Base-by-base conservation (phyloP, 2,329 filamentous ascomycete species). In the Fusarium udum region DNA sequence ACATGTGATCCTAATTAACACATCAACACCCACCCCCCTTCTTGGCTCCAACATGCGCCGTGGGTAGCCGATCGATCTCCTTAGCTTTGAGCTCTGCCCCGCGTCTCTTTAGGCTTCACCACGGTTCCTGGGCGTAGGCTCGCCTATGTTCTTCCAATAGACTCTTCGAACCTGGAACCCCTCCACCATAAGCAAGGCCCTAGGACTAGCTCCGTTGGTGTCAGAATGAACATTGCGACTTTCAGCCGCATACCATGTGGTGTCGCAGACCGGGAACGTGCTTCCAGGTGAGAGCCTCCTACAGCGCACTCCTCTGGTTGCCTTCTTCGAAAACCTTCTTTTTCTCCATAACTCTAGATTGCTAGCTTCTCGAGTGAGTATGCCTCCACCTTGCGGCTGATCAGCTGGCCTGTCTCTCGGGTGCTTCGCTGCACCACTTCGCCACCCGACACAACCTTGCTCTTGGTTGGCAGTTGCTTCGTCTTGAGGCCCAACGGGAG, bases 291-390 rank as follows among this genome's bases (percentile, higher is more conserved):
- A 58, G 51, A 53, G 49, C 39, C 49, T 45, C 46, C 37, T n/a
- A 63, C 74, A 73, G 59, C 60, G 63, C 31, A 43, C 51, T 67
- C 43, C 43, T 64, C 51, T 42, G 49, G 66, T 63, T 64, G 73
- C 69, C 59, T 73, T 73, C 8, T 36, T 42, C 24, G 34, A 45
- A 64, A 71, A 16, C 58, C 39, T 64, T 71, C 60, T 59, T 57
- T 57, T 53, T 32, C 49, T 55, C 56, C 55, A 26, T 51, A 37
- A 42, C 43, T 46, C 84, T 87, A 94, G 77, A 94, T 85, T 59
- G 88, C 82, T 76, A 97, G 91, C 82, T 90, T 90, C 84, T 97
- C 94, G 74, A 95, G 87, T 52, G 93, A 94, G 84, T 98, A 97
- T 74, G 92, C 90, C 63, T 92, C 93, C 70, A 95, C 92, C 80